Evolutionary conservation across 2,329 filamentous ascomycete genomes (phyloP).

Genomic region (Exophiala spinifera): DNA sequence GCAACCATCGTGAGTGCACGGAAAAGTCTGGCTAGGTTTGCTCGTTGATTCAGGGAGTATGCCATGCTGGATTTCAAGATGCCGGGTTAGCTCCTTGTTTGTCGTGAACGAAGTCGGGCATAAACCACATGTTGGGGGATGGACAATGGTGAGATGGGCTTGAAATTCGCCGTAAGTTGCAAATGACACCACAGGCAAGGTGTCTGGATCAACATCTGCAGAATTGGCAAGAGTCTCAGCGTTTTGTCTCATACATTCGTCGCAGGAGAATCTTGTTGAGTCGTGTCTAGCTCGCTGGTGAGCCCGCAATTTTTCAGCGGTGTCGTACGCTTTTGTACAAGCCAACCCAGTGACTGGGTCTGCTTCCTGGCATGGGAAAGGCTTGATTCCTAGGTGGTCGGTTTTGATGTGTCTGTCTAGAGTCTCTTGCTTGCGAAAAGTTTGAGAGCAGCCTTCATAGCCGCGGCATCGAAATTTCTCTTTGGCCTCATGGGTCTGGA

Average conservation of each 20-base stretch:
- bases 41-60: constrained; percentile 39
- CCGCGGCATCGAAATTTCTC: constrained; percentile 72
- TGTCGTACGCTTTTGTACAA: constrained; percentile 72
- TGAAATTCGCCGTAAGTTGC: constrained; percentile 69
- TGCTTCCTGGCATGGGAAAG: constrained; percentile 67
- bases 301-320: constrained; percentile 64
- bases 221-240: constrained; percentile 38
- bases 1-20: constrained; percentile 68
- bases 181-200: constrained; percentile 56
- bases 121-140: constrained; percentile 69
- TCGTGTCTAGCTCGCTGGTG: constrained; percentile 71
- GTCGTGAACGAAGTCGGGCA: constrained; percentile 68
- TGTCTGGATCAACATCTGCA: constrained; percentile 12
- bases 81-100: constrained; percentile 66
- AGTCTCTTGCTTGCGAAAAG: constrained; percentile 84
- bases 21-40: constrained; percentile 44
- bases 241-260: constrained; percentile 59
- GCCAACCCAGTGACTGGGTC: constrained; percentile 50
- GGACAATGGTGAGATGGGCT: constrained; percentile 68
- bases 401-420: constrained; percentile 77
- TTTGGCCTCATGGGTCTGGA: constrained; percentile 72
- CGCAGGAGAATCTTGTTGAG: constrained; percentile 70
- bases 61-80: constrained; percentile 75
- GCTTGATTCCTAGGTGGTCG: constrained; percentile 68
- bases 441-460: constrained; percentile 67